Conservation (phyloP, 225 moss, liverwort and hornwort species). For the Sphagnum tenellum region DNA sequence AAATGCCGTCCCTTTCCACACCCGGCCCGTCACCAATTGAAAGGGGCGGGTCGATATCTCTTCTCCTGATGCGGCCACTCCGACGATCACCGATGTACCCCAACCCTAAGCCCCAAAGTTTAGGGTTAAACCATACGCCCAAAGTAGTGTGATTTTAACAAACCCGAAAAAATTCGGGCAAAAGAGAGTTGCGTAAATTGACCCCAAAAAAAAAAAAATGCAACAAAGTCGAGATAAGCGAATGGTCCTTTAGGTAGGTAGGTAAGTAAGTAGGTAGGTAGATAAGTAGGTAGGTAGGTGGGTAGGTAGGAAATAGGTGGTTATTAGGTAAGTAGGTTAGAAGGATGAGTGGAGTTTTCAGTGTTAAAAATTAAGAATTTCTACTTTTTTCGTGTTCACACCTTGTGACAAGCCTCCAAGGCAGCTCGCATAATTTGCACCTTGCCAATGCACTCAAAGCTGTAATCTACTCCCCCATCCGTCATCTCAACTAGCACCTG, state of each 20-base stretch:
- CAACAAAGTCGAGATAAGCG: background rate
- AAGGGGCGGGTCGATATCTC: constrained; percentile 91
- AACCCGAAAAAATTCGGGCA: background rate
- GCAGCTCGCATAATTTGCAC: constrained; percentile 85
- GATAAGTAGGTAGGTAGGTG: too few species aligned
- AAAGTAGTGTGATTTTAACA: too few species aligned
- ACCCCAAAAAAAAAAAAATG: too few species aligned
- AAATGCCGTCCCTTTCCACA: constrained; percentile 94
- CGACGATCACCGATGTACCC: constrained; percentile 84
- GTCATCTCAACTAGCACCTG: constrained; percentile 90
- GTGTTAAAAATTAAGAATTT: background rate
- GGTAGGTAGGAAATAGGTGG: too few species aligned
- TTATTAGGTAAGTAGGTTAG: too few species aligned
- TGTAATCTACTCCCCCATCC: constrained; percentile 97
- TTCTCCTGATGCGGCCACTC: constrained; percentile 82
- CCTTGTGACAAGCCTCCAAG: constrained; percentile 90
- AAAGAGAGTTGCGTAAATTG: background rate
- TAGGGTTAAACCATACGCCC: too few species aligned
- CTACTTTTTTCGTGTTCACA: constrained; percentile 9
- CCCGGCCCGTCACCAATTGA: constrained; percentile 82
- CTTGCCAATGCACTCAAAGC: constrained; percentile 93
- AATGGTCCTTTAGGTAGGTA: background rate
- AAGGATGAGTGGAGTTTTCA: too few species aligned
- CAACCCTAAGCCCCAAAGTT: constrained; percentile 42
- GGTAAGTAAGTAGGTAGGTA: too few species aligned